phyloP scores from a whole-genome alignment of 2,329 filamentous ascomycete genomes.

The Didymosphaeria variabile region DNA sequence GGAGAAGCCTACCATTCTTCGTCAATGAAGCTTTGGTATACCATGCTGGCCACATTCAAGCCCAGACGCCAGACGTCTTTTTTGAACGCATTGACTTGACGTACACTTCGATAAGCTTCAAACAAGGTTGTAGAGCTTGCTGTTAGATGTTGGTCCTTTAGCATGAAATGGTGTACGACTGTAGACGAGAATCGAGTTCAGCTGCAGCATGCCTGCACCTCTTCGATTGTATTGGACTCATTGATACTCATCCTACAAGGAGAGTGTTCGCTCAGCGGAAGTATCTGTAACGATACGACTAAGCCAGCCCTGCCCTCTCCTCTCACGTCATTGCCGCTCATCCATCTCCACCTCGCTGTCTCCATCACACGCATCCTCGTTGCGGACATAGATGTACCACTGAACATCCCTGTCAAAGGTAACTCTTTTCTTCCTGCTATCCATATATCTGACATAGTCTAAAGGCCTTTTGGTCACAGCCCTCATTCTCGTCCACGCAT shows the following conservation, averaged over 20 bases:
- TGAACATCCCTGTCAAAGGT: constrained; percentile 9
- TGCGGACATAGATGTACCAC: not conserved
- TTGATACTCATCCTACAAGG: no score
- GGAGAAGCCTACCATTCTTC: constrained; percentile 14
- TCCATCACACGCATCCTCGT: not conserved
- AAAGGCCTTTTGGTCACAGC: constrained; percentile 11
- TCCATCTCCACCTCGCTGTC: not conserved
- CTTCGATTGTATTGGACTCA: no score
- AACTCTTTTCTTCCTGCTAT: constrained; percentile 9
- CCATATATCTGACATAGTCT: not conserved
- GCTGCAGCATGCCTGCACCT: no score
- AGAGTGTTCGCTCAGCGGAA: not conserved
- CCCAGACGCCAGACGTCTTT: not conserved
- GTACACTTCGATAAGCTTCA: no score
- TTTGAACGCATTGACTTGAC: not conserved
- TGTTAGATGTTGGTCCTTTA: no score
- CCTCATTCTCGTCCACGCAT: constrained; percentile 27
- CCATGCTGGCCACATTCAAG: constrained; percentile 16
- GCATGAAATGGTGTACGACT: no score
- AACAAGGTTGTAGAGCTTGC: no score
- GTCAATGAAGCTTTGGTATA: constrained; percentile 16
- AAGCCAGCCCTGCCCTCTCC: not conserved
- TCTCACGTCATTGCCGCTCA: not conserved
- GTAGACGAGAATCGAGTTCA: no score
- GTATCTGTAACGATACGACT: not conserved